These are phyloP conservation scores for Amphirosellinia nigrospora DNA, from an alignment of 495 filamentous ascomycete genomes.

Conservation along the genomic window DNA sequence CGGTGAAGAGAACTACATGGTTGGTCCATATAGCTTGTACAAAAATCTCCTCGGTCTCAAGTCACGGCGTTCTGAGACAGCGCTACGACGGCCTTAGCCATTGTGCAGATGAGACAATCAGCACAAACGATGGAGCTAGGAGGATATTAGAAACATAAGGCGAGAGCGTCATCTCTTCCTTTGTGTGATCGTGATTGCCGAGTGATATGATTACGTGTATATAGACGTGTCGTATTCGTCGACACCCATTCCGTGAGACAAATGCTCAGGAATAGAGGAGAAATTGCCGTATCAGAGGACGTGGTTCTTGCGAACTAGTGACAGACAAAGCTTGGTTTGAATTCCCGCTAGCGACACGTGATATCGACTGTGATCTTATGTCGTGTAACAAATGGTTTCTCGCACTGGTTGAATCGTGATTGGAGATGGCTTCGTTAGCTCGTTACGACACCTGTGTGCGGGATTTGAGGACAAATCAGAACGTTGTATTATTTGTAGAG, in stretches of 20 bases:
- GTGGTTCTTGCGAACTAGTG: neutral
- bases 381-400: constrained; percentile 7
- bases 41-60: neutral
- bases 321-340: constrained; percentile 3
- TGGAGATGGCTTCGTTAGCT: neutral
- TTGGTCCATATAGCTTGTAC: neutral
- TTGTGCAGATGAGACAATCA: neutral
- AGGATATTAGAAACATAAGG: neutral
- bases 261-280: neutral
- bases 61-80: neutral
- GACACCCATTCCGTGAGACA: neutral
- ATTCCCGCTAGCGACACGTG: neutral
- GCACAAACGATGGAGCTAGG: neutral
- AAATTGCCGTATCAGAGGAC: neutral
- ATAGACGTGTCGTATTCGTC: constrained; percentile 8
- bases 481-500: neutral
- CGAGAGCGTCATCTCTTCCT: neutral
- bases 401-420: neutral
- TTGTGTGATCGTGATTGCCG: neutral
- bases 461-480: neutral
- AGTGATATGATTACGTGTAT: neutral
- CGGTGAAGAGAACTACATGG: neutral
- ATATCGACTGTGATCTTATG: neutral
- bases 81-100: neutral
- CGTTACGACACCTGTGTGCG: neutral